Percentiles rank a stretch among this genome's conserved stretches.
These are phyloP conservation scores for Calvatia gigantea DNA, from an alignment of 768 basidiomycete genomes.

Conservation along the genomic window DNA sequence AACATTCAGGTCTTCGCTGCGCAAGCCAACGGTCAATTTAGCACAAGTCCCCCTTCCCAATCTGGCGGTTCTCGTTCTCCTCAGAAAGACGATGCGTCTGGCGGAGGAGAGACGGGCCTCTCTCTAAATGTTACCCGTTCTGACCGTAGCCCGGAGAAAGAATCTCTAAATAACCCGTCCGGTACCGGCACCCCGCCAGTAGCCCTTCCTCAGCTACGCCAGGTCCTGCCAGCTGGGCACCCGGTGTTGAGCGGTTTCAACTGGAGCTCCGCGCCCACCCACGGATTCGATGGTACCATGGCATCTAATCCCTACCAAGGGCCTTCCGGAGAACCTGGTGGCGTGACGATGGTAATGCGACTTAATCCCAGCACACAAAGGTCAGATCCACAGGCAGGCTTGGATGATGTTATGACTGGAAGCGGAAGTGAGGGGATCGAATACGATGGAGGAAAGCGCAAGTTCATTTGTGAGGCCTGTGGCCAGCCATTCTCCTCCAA, in stretches of 20 bases:
- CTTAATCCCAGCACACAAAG: neutral
- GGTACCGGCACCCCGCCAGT: neutral
- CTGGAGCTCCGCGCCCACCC: neutral
- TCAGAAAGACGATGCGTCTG: neutral
- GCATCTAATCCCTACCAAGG: neutral
- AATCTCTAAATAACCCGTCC: neutral
- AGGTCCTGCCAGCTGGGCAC: neutral
- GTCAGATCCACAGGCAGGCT: neutral
- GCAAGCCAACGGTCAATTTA: neutral
- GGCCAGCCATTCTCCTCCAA: constrained; percentile 15
- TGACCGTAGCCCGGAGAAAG: neutral
- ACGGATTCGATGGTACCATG: neutral
- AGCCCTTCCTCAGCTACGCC: neutral
- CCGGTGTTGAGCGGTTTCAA: neutral
- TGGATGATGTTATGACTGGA: neutral
- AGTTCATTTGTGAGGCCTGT: neutral
- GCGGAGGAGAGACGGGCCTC: neutral
- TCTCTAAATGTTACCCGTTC: neutral
- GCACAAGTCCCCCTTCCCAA: neutral
- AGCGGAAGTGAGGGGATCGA: neutral
- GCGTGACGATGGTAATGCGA: neutral
- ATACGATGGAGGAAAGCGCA: neutral
- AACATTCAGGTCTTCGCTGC: neutral
- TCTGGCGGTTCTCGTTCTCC: neutral
- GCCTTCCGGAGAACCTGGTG: neutral